phyloP scores from a whole-genome alignment of 768 basidiomycete species.

The Neoboletus magnificus region DNA sequence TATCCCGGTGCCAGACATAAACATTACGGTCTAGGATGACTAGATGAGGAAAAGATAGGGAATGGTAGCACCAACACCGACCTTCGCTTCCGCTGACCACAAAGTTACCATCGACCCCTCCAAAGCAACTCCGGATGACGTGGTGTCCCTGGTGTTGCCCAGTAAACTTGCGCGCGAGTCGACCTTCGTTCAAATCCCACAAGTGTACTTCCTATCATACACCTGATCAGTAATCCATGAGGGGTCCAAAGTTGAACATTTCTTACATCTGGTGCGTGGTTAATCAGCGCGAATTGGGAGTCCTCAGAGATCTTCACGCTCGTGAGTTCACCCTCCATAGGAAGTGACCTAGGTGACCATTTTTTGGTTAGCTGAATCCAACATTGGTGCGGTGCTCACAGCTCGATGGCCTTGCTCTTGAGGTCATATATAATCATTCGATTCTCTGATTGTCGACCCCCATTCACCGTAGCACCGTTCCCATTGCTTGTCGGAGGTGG shows the following conservation, averaged over 20 bases:
- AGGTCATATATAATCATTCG: conserved; percentile 78
- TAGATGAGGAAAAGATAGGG: conserved; percentile 8
- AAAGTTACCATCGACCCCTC: conserved; percentile 84
- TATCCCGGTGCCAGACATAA: conserved; percentile 93
- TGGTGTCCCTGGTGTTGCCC: conserved; percentile 84
- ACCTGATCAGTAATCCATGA: conserved; percentile 6
- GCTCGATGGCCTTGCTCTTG: conserved; percentile 59
- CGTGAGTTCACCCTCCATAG: conserved; percentile 76
- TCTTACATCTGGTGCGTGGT: conserved; percentile 82
- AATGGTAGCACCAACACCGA: conserved; percentile 31
- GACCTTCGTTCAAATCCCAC: conserved; percentile 72
- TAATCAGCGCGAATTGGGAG: conserved; percentile 84
- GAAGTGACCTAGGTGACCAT: conserved; percentile 48
- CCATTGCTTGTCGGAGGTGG: conserved; percentile 32
- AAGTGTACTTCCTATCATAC: conserved; percentile 77
- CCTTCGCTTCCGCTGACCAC: conserved; percentile 96
- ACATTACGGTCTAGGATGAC: conserved; percentile 76
- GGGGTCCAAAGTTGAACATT: neutral
- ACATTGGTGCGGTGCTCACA: conserved; percentile 47
- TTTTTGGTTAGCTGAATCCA: conserved; percentile 8
- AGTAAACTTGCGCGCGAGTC: conserved; percentile 73
- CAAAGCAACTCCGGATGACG: conserved; percentile 92
- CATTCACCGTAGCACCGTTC: conserved; percentile 34
- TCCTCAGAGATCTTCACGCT: conserved; percentile 85
- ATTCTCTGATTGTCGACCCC: conserved; percentile 43